A percentile compares a stretch with the other conserved stretches of the same genome.
These are phyloP conservation scores for Fraxinus nigra DNA, from an alignment of 305 asterid species.

Conservation along the genomic window DNA sequence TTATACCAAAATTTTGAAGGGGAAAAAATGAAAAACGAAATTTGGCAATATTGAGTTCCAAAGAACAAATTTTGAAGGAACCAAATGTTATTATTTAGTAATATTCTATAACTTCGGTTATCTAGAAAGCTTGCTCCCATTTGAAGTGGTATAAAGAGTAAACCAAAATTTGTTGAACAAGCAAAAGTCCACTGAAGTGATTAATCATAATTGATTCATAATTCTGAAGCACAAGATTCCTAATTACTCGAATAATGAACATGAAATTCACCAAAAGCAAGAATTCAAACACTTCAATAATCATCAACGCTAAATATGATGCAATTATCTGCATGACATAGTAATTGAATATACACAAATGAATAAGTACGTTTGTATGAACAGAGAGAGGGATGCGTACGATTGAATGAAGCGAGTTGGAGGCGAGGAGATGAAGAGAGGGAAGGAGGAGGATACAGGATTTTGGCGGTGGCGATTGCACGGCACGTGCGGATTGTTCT, in stretches of 20 bases:
- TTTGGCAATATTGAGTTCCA: neutral
- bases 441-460: constrained; percentile 37
- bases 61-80: neutral
- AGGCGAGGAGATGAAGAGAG: constrained; percentile 25
- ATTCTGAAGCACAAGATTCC: neutral
- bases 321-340: neutral
- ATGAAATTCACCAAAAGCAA: neutral
- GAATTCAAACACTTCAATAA: neutral
- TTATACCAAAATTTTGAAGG: neutral
- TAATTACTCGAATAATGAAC: neutral
- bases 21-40: neutral
- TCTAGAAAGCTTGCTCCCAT: neutral
- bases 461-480: constrained; percentile 33
- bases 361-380: neutral
- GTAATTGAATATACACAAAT: neutral
- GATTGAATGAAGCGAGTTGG: constrained; percentile 29
- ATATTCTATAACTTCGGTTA: neutral
- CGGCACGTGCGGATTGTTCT: constrained; percentile 37
- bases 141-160: neutral
- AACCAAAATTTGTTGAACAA: neutral
- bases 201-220: neutral
- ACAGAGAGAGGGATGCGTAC: constrained; percentile 31
- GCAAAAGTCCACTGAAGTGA: neutral
- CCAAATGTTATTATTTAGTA: neutral
- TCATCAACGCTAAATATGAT: neutral